phyloP scores from a whole-genome alignment of 2,329 filamentous ascomycete genomes.

The Fusarium aywerte region DNA sequence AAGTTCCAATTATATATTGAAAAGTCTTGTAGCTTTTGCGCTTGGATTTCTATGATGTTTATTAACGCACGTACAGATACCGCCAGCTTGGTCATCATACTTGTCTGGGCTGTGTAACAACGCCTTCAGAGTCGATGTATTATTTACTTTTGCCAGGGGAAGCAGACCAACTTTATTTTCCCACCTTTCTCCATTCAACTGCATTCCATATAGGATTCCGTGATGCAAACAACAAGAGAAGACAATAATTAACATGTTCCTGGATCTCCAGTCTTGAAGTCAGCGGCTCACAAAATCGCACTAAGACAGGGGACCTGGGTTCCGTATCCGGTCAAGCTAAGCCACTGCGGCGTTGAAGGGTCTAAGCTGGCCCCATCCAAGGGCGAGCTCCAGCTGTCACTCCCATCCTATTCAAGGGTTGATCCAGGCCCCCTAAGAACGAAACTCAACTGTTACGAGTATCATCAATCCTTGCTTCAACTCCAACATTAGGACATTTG shows the following conservation, averaged over 20 bases:
- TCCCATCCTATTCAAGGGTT: conserved; percentile 34
- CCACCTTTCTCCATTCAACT: background rate
- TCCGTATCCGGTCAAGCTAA: conserved; percentile 35
- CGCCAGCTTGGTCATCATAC: background rate
- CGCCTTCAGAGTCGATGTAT: background rate
- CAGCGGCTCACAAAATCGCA: conserved; percentile 8
- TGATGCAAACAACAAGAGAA: background rate
- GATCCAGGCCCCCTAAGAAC: conserved; percentile 33
- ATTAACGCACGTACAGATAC: background rate
- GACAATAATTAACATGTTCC: background rate
- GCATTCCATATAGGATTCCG: conserved; percentile 5
- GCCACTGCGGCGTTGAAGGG: conserved; percentile 39
- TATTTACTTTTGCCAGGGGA: background rate
- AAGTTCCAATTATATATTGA: too few species aligned
- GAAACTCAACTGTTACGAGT: conserved; percentile 12
- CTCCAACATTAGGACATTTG: conserved; percentile 5
- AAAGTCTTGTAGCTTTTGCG: background rate
- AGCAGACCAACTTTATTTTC: background rate
- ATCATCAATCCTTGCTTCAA: conserved; percentile 37
- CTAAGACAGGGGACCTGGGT: conserved; percentile 19
- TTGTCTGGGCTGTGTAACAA: background rate
- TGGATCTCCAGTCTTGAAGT: conserved; percentile 16
- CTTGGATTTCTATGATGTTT: background rate
- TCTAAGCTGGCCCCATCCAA: conserved; percentile 13
- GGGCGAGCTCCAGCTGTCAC: conserved; percentile 31